Percentiles rank a stretch among this genome's conserved stretches.
Evolutionary conservation across 768 basidiomycete genomes (phyloP).

Genomic region (Austroboletus eburneus): DNA sequence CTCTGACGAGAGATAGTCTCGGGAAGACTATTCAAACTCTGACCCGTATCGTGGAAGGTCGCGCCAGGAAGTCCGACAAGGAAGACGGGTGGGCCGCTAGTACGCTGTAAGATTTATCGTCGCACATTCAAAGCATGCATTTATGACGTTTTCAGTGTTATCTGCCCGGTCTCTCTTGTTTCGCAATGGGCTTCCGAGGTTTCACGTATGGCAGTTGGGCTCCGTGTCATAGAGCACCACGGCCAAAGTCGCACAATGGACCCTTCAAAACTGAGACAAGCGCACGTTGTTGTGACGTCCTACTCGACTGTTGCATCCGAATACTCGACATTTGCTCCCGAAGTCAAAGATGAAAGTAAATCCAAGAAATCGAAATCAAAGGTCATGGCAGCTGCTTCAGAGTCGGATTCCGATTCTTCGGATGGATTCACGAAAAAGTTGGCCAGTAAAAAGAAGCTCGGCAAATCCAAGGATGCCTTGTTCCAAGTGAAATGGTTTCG

Average conservation of each 20-base stretch:
- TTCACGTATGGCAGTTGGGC: slow-evolving; percentile 57
- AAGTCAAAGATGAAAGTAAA: slow-evolving; percentile 54
- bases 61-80: slow-evolving; percentile 63
- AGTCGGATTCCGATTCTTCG: slow-evolving; percentile 35
- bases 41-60: slow-evolving; percentile 80
- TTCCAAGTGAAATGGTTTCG: slow-evolving; percentile 82
- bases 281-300: slow-evolving; percentile 81
- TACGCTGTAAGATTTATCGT: slow-evolving; percentile 53
- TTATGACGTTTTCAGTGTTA: slow-evolving; percentile 56
- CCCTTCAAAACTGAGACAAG: slow-evolving; percentile 45
- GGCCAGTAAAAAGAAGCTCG: slow-evolving; percentile 40
- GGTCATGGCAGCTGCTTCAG: slow-evolving; percentile 23
- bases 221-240: slow-evolving; percentile 80
- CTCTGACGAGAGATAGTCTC: slow-evolving; percentile 41
- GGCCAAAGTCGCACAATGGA: slow-evolving; percentile 72
- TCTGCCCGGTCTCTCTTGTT: slow-evolving; percentile 84
- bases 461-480: slow-evolving; percentile 57
- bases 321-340: slow-evolving; percentile 48
- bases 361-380: slow-evolving; percentile 38
- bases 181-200: slow-evolving; percentile 91
- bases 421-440: slow-evolving; percentile 36
- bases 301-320: slow-evolving; percentile 85
- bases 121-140: too few species aligned
- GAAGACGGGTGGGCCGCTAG: slow-evolving; percentile 66
- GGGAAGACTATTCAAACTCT: slow-evolving; percentile 93